phyloP scores from a whole-genome alignment of 2,329 filamentous ascomycete species.

The Fusarium proliferatum region DNA sequence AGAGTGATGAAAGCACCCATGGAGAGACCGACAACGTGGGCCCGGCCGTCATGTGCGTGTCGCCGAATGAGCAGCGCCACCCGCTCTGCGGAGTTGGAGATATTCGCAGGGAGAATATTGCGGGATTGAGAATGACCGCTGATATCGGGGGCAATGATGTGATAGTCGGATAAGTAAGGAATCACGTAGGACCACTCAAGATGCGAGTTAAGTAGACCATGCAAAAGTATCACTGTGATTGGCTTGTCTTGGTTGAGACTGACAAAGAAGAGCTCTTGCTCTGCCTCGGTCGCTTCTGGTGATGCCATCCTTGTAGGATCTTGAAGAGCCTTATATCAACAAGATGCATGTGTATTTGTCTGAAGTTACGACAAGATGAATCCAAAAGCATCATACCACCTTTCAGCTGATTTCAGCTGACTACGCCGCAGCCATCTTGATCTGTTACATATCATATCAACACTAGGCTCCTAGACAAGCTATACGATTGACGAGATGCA shows the following conservation, averaged over 20 bases:
- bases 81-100: slow-evolving; percentile 46
- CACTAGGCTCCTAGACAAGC: background rate
- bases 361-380: background rate
- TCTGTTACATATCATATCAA: background rate
- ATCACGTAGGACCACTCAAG: slow-evolving; percentile 51
- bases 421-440: background rate
- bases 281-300: background rate
- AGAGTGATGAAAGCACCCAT: slow-evolving; percentile 53
- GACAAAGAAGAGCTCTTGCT: slow-evolving; percentile 43
- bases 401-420: slow-evolving; percentile 1
- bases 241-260: slow-evolving; percentile 46
- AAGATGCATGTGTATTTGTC: background rate
- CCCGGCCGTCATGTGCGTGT: slow-evolving; percentile 50
- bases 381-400: background rate
- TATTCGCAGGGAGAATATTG: slow-evolving; percentile 47
- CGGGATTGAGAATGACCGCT: slow-evolving; percentile 53
- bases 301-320: slow-evolving; percentile 6
- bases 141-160: slow-evolving; percentile 54
- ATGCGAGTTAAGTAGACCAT: slow-evolving; percentile 48
- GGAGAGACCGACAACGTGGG: slow-evolving; percentile 56
- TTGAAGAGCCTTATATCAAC: background rate
- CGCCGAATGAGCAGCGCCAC: slow-evolving; percentile 51
- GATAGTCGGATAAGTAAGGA: slow-evolving; percentile 51
- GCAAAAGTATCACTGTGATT: slow-evolving; percentile 48
- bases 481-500: slow-evolving; percentile 5